phyloP scores from a whole-genome alignment of 306 rosid genomes.

The Sicyos baderoa region DNA sequence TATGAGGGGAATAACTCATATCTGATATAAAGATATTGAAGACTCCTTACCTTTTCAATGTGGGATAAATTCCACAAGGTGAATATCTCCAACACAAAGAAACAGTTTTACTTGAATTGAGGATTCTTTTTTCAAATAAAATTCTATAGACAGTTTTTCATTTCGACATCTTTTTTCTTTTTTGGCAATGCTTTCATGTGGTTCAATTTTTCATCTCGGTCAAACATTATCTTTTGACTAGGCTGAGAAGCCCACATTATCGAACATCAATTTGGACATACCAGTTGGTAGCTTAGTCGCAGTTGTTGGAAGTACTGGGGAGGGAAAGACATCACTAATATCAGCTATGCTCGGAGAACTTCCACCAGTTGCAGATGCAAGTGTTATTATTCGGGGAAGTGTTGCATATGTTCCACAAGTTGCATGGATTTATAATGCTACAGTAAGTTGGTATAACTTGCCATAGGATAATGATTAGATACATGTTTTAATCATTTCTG shows the following conservation, averaged over 20 bases:
- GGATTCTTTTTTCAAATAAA: too few relatives aligned
- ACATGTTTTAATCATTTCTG: neutral
- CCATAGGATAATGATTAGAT: neutral
- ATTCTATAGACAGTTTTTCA: too few relatives aligned
- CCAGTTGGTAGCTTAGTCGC: slow-evolving; percentile 50
- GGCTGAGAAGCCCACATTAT: slow-evolving; percentile 38
- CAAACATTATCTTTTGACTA: slow-evolving; percentile 16
- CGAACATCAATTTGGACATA: slow-evolving; percentile 40
- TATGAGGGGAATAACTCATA: too few relatives aligned
- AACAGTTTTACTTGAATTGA: too few relatives aligned
- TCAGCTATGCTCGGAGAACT: slow-evolving; percentile 58
- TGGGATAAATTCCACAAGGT: too few relatives aligned
- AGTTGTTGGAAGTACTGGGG: slow-evolving; percentile 51
- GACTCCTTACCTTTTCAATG: too few relatives aligned
- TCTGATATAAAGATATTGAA: too few relatives aligned
- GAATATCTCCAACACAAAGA: too few relatives aligned
- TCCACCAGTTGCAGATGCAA: slow-evolving; percentile 35
- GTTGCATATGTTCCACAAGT: slow-evolving; percentile 51
- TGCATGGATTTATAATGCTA: slow-evolving; percentile 46
- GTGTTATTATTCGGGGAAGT: slow-evolving; percentile 35
- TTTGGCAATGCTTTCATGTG: neutral
- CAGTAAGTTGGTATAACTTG: slow-evolving; percentile 28
- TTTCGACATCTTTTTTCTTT: too few relatives aligned
- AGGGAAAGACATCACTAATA: slow-evolving; percentile 48
- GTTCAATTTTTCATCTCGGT: neutral